Evolutionary conservation across 495 filamentous ascomycete species (phyloP).

Genomic region (Pyronema domesticum): DNA sequence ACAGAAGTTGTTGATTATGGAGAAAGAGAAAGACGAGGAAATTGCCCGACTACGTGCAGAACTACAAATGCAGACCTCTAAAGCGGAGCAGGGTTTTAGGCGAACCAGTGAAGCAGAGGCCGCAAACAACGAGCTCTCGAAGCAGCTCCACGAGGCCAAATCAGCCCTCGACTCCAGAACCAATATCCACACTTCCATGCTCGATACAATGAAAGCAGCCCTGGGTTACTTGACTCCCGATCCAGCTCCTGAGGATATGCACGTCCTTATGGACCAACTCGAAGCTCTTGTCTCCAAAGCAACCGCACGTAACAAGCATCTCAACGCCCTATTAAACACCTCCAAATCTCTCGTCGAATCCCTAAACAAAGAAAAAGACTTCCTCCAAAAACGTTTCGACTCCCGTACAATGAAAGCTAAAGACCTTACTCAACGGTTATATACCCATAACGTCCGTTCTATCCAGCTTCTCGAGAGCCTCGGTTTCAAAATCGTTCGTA

Average conservation of each 20-base stretch:
- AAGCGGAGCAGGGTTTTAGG: slow-evolving; percentile 29
- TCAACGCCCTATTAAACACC: slow-evolving; percentile 34
- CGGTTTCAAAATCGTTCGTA: slow-evolving; percentile 60
- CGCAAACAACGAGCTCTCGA: slow-evolving; percentile 11
- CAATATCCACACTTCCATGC: slow-evolving; percentile 19
- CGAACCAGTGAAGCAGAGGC: slow-evolving; percentile 20
- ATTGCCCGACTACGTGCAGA: slow-evolving; percentile 36
- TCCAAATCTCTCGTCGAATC: slow-evolving; percentile 40
- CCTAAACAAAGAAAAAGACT: slow-evolving; percentile 43
- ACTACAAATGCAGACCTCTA: slow-evolving; percentile 35
- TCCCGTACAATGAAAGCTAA: slow-evolving; percentile 50
- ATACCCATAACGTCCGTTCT: slow-evolving; percentile 57
- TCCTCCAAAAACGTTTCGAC: slow-evolving; percentile 41
- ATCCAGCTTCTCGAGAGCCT: slow-evolving; percentile 65
- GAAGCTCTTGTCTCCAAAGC: slow-evolving; percentile 11
- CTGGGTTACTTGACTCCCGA: slow-evolving; percentile 11
- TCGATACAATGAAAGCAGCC: slow-evolving; percentile 25
- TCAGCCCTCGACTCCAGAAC: slow-evolving; percentile 38
- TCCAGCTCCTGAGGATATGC: slow-evolving; percentile 8
- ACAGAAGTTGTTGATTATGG: slow-evolving; percentile 37
- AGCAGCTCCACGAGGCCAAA: slow-evolving; percentile 37
- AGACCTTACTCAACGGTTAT: slow-evolving; percentile 65
- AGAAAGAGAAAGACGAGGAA: slow-evolving; percentile 40
- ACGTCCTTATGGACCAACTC: slow-evolving; percentile 9
- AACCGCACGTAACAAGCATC: slow-evolving; percentile 24